Evolutionary conservation across 441 rosid species (phyloP).

Genomic region (Adansonia grandidieri): DNA sequence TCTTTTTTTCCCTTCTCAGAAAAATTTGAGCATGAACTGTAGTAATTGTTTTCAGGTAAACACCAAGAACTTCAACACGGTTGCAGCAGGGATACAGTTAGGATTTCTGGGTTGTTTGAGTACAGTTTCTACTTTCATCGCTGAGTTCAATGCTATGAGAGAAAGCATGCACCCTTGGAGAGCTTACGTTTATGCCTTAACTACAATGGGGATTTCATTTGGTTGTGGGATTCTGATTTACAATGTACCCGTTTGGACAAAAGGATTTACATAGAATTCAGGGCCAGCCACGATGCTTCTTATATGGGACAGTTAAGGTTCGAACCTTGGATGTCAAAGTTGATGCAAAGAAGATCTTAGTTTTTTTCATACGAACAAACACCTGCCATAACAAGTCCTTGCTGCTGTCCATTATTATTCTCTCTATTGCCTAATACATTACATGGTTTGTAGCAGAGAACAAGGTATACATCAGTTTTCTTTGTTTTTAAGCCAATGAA

Average conservation of each 20-base stretch:
- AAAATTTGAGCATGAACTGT: background rate
- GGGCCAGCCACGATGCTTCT: slow-evolving; percentile 11
- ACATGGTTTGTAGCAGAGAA: background rate
- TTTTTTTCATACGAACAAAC: background rate
- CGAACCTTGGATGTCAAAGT: background rate
- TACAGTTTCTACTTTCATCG: slow-evolving; percentile 89
- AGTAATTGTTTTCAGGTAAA: slow-evolving; percentile 47
- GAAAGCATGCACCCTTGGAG: slow-evolving; percentile 65
- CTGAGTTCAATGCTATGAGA: slow-evolving; percentile 89
- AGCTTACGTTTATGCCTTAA: slow-evolving; percentile 64
- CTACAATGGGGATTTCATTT: slow-evolving; percentile 58
- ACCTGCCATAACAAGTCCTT: background rate
- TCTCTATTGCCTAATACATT: background rate
- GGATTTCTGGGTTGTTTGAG: slow-evolving; percentile 90
- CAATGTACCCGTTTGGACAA: slow-evolving; percentile 56
- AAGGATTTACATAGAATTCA: slow-evolving; percentile 33
- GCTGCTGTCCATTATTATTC: background rate
- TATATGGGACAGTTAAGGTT: background rate
- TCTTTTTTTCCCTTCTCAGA: background rate
- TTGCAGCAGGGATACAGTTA: slow-evolving; percentile 62
- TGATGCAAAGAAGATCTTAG: background rate
- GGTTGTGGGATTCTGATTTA: slow-evolving; percentile 59
- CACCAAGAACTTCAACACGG: slow-evolving; percentile 48
- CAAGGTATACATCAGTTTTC: slow-evolving; percentile 13
- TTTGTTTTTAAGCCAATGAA: background rate